These are phyloP conservation scores for Leccinum subtestaceum DNA, from an alignment of 768 basidiomycete species.

Conservation along the genomic window DNA sequence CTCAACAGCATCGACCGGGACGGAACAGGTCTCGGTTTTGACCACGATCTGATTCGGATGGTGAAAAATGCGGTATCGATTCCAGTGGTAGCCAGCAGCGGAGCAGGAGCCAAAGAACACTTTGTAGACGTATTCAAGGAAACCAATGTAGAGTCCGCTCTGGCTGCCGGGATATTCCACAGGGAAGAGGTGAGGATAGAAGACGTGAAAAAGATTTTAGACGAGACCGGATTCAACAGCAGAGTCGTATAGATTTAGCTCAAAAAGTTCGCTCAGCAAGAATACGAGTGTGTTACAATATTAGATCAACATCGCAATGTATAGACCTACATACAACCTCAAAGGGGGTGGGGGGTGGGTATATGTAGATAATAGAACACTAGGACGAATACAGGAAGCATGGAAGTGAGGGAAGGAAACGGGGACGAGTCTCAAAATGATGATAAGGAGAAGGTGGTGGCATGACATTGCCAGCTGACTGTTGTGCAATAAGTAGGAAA, in stretches of 20 bases:
- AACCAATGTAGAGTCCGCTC: conserved; percentile 83
- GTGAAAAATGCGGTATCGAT: conserved; percentile 77
- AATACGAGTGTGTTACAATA: conserved; percentile 29
- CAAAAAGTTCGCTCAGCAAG: background rate
- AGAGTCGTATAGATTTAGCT: conserved; percentile 25
- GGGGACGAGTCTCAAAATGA: conserved; percentile 11
- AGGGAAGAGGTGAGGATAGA: conserved; percentile 79
- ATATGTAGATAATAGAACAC: conserved; percentile 34
- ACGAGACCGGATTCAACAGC: conserved; percentile 47
- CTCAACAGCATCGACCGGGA: conserved; percentile 97
- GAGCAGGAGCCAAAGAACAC: conserved; percentile 79
- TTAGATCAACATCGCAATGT: conserved; percentile 26
- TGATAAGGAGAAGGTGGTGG: conserved; percentile 2
- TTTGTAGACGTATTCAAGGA: conserved; percentile 83
- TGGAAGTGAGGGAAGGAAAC: background rate
- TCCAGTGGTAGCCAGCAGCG: conserved; percentile 93
- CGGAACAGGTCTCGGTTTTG: conserved; percentile 90
- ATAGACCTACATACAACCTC: conserved; percentile 36
- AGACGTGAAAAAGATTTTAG: conserved; percentile 69
- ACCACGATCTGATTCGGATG: conserved; percentile 75
- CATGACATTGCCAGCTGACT: conserved; percentile 3
- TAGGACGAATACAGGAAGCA: conserved; percentile 32
- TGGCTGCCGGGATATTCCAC: conserved; percentile 98
- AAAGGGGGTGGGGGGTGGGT: conserved; percentile 22
- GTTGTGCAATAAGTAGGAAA: background rate